Percentiles rank a stretch among this genome's conserved stretches.
These are phyloP conservation scores for Glomus cerebriforme DNA, from an alignment of 192 early-diverging fungal genomes.

Conservation along the genomic window DNA sequence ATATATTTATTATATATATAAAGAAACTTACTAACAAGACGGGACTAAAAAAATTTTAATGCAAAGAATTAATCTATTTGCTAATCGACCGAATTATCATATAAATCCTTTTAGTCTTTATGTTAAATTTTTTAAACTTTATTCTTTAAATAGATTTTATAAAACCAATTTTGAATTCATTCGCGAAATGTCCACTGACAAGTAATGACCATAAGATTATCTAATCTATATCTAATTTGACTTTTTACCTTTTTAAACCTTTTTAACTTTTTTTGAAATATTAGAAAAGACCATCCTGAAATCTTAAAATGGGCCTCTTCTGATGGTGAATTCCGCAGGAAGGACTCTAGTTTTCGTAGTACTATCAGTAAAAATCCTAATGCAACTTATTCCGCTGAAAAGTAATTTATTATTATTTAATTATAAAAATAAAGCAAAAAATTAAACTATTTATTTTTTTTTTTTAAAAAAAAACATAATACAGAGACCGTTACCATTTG, in stretches of 20 bases:
- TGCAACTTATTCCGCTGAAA: slow-evolving; percentile 73
- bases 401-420: slow-evolving; percentile 38
- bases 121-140: background rate
- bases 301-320: slow-evolving; percentile 59
- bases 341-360: slow-evolving; percentile 72
- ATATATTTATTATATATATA: no score
- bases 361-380: slow-evolving; percentile 52
- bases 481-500: slow-evolving; percentile 76
- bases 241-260: background rate
- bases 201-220: background rate
- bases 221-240: background rate
- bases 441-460: background rate
- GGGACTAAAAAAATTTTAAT: background rate
- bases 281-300: background rate
- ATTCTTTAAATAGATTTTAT: background rate
- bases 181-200: background rate
- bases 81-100: background rate
- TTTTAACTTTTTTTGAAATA: background rate
- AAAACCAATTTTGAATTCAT: background rate
- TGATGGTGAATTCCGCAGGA: slow-evolving; percentile 82
- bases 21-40: no score
- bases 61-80: no score
- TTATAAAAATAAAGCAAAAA: no score
- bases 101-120: background rate
- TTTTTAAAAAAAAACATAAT: background rate